Conservation (phyloP, 129 eudicot genomes). For the Lactuca saligna region DNA sequence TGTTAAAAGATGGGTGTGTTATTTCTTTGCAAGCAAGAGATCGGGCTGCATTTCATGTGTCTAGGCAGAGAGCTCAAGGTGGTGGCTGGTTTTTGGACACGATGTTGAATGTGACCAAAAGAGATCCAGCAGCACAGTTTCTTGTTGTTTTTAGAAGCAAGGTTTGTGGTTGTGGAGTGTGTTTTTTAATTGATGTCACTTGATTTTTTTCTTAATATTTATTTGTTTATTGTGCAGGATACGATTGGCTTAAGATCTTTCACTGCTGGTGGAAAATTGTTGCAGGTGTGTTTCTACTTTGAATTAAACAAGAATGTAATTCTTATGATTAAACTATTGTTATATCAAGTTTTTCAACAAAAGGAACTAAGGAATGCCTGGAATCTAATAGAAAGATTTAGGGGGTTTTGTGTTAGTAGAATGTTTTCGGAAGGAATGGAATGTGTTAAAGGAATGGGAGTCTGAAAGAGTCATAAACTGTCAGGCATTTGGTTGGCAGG, state of each 20-base stretch:
- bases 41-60: constrained; percentile 61
- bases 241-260: constrained; percentile 94
- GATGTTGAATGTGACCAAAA: constrained; percentile 66
- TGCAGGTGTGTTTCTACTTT: constrained; percentile 65
- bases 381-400: constrained; percentile 3
- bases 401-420: too few relatives aligned
- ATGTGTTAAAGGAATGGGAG: too few relatives aligned
- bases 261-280: constrained; percentile 97
- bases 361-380: background rate
- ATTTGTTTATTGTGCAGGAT: constrained; percentile 54
- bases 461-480: too few relatives aligned
- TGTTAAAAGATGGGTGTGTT: constrained; percentile 82
- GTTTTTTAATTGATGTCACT: constrained; percentile 8
- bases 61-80: constrained; percentile 91
- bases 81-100: constrained; percentile 97
- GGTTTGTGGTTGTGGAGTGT: constrained; percentile 39
- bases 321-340: background rate
- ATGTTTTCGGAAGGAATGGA: too few relatives aligned
- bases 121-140: constrained; percentile 99
- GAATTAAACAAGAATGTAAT: background rate
- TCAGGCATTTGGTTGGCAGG: too few relatives aligned
- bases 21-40: constrained; percentile 79
- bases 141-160: constrained; percentile 78
- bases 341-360: constrained; percentile 5
- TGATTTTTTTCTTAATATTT: constrained; percentile 8